Base-by-base conservation (phyloP, 257 asterid genomes). In the Petunia axillaris region DNA sequence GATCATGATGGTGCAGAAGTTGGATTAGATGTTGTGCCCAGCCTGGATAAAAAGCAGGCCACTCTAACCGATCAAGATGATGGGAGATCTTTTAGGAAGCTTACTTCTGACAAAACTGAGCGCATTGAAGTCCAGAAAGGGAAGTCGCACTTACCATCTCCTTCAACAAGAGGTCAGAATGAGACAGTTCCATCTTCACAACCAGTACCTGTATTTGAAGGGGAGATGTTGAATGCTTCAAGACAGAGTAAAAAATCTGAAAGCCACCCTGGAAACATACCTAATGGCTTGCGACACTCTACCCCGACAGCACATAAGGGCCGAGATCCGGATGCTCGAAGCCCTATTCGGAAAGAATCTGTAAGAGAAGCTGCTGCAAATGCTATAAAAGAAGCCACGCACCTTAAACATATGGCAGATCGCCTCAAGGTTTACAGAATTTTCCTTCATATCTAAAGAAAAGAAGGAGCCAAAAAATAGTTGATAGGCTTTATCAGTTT, bases 381-480 rank as follows among this genome's bases (percentile, higher is more conserved):
- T 88, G 96, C 95, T 84, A 75, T 96, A 74, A 96, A 93, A 91
- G 99, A 96, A 86, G 99, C 98, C 1, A 96, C 89, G 87, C 93
- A 94, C 89, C 94, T 96, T 58, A 96, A 96, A 86, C 99, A 94
- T 83, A 77, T 90, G 85, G 98, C 99, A 63, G 99, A 96, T 85
- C 98, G 99, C 65, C 87, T 84, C 63, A 94, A 91, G 99, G 99
- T 96, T 57, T 48, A 39, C 63, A 64, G 14, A 65, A 48, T 52
- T 65, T 52, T 64, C 63, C 58, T 54, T 64, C 64, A 15, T 64
- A 54, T 65, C 76, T 55, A 50, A 78, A 78, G 50, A 78, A n/a
- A 10, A 48, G 76, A 52, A 36, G 38, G 63, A 76, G 77, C 6
- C 1, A 46, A 25, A 8, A 52, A 10, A 1, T 52, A 52, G 41